Evolutionary conservation across 2,329 filamentous ascomycete species (phyloP).

Genomic region (Periconia sp.): DNA sequence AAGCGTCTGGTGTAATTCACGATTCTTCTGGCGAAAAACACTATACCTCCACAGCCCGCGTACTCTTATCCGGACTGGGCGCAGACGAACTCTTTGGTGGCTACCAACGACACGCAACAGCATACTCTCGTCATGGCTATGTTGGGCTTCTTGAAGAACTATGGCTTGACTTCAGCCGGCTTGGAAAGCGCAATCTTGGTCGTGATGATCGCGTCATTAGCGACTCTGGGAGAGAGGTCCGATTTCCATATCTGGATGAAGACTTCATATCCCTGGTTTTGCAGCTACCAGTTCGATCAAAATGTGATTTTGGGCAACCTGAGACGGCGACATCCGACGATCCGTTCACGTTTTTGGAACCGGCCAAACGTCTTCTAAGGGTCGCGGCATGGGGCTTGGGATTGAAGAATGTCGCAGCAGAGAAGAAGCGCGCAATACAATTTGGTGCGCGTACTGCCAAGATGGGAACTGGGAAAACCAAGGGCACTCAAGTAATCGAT

Average conservation of each 20-base stretch:
- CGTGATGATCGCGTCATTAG: conserved; percentile 90
- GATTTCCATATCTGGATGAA: conserved; percentile 92
- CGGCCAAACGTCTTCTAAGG: conserved; percentile 79
- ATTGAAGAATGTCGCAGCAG: conserved; percentile 70
- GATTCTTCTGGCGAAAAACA: conserved; percentile 27
- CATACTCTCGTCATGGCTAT: conserved; percentile 71
- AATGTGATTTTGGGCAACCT: conserved; percentile 75
- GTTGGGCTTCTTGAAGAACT: conserved; percentile 77
- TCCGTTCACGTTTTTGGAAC: conserved; percentile 57
- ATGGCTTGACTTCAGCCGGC: conserved; percentile 77
- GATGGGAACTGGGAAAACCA: conserved; percentile 53
- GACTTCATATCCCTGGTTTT: conserved; percentile 81
- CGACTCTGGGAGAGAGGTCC: conserved; percentile 83
- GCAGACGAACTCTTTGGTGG: conserved; percentile 96
- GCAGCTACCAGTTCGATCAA: conserved; percentile 72
- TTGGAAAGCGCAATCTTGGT: conserved; percentile 92
- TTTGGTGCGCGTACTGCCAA: conserved; percentile 47
- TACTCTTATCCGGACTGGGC: conserved; percentile 87
- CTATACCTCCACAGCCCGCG: conserved; percentile 73
- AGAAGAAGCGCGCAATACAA: conserved; percentile 85
- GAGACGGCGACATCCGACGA: conserved; percentile 21
- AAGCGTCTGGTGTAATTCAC: conserved; percentile 62
- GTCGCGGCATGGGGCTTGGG: conserved; percentile 74
- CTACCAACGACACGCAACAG: conserved; percentile 80
- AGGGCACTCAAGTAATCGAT: conserved; percentile 49